Evolutionary conservation across 1,139 yeast species (phyloP), one percentile per base, ranked within the genome.

Genomic region (Diutina scorzettiae): DNA sequence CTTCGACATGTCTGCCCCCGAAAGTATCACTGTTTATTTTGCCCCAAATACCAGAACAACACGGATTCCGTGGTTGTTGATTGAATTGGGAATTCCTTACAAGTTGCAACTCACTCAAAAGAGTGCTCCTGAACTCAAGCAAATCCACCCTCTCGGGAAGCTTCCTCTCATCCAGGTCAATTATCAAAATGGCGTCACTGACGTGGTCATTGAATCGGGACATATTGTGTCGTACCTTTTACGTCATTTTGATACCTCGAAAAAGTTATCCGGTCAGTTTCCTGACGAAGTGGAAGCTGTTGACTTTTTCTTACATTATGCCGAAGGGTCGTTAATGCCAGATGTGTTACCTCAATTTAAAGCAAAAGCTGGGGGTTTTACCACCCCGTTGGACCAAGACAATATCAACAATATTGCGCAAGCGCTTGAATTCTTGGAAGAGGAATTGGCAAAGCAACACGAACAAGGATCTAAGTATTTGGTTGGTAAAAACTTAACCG

Each of bases 301-400:
- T 39, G 74, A 74, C 47, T 77, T 70, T 53, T 73, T 62, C 48
- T 56, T 75, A 43, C 78, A 75, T 51, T 74, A 68, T 48, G 53
- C 74, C 5, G 86, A 79, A 52, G 82, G 78, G 0, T 64, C 79
- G 29, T 55, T 78, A 42, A 16, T 17, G 9, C 21, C 33, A 12
- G 33, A 4, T n/a, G 9, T 30, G 4, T 30, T 30, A n/a, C 33
- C 33, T 8, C n/a, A 4, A 12, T 30, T 30, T n/a, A 5, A 17
- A 6, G 16, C 16, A 6, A 16, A 30, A 7, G 33, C 21, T 9
- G 3, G 11, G 7, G 9, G 18, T 4, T 30, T 14, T n/a, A 4
- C 19, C 18, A 11, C n/a, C 7, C 8, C 33, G 11, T n/a, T n/a
- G n/a, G n/a, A n/a, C n/a, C n/a, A n/a, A n/a, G 33, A 30, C n/a